Evolutionary conservation across 2,329 filamentous ascomycete genomes (phyloP).

Genomic region (Claviceps quebecensis): DNA sequence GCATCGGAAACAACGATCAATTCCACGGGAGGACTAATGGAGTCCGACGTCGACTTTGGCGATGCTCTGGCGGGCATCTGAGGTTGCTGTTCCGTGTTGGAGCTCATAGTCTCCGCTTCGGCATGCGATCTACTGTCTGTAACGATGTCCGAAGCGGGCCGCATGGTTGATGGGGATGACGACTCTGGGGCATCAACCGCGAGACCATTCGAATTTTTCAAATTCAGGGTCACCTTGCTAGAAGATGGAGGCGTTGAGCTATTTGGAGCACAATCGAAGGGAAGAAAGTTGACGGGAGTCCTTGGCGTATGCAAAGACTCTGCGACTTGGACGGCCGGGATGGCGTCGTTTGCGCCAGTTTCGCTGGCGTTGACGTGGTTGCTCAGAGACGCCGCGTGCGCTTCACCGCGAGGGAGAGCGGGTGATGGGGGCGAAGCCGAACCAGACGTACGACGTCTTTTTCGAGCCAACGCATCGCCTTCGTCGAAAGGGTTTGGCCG

Average conservation of each 20-base stretch:
- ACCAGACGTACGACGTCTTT: conserved; percentile 47
- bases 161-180: not conserved
- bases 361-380: conserved; percentile 12
- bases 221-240: conserved; percentile 46
- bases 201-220: conserved; percentile 27
- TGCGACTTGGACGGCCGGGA: conserved; percentile 9
- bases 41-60: conserved; percentile 19
- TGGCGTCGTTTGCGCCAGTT: conserved; percentile 13
- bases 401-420: conserved; percentile 10
- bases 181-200: not conserved
- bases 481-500: conserved; percentile 53
- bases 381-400: not conserved
- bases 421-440: conserved; percentile 41
- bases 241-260: conserved; percentile 29
- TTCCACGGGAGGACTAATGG: conserved; percentile 31
- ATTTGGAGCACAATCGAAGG: conserved; percentile 12
- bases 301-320: conserved; percentile 23
- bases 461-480: conserved; percentile 39
- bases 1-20: conserved; percentile 24
- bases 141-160: not conserved
- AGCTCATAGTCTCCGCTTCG: not conserved
- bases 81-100: not conserved
- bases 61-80: not conserved
- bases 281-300: conserved; percentile 5
- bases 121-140: not conserved